phyloP scores from a whole-genome alignment of 257 asterid species.

The Craterostigma plantagineum region DNA sequence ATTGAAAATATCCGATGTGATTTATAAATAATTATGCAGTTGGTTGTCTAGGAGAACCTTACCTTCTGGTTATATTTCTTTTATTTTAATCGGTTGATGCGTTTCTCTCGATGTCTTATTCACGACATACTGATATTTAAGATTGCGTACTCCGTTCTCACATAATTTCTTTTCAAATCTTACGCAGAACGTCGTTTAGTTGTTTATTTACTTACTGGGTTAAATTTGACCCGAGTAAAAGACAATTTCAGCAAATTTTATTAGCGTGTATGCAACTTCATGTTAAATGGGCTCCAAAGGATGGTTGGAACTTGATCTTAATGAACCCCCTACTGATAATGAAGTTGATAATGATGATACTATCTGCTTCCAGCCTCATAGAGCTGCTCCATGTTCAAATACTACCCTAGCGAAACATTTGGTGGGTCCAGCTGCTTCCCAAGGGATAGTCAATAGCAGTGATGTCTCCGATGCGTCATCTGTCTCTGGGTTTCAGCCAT shows the following conservation, averaged over 20 bases:
- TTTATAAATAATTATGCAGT: too few species aligned
- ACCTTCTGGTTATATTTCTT: too few species aligned
- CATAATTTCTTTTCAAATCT: too few species aligned
- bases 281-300: conserved; percentile 92
- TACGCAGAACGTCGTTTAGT: too few species aligned
- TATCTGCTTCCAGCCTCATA: conserved; percentile 70
- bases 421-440: conserved; percentile 39
- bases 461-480: conserved; percentile 92
- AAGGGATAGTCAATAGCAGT: conserved; percentile 67
- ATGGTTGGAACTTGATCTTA: conserved; percentile 80
- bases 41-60: too few species aligned
- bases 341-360: conserved; percentile 52
- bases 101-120: too few species aligned
- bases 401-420: conserved; percentile 43
- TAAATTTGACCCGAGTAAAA: conserved; percentile 2
- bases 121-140: too few species aligned
- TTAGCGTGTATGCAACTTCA: conserved; percentile 43
- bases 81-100: too few species aligned
- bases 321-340: conserved; percentile 82
- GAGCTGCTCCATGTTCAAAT: conserved; percentile 77
- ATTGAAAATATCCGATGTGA: too few species aligned
- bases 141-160: too few species aligned
- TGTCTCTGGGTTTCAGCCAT: conserved; percentile 95
- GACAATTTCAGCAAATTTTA: conserved; percentile 23
- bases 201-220: too few species aligned